Percentiles rank a stretch among this genome's conserved stretches.
Evolutionary conservation across 495 filamentous ascomycete species (phyloP).

Genomic region (Penicillium atrosanguineum): DNA sequence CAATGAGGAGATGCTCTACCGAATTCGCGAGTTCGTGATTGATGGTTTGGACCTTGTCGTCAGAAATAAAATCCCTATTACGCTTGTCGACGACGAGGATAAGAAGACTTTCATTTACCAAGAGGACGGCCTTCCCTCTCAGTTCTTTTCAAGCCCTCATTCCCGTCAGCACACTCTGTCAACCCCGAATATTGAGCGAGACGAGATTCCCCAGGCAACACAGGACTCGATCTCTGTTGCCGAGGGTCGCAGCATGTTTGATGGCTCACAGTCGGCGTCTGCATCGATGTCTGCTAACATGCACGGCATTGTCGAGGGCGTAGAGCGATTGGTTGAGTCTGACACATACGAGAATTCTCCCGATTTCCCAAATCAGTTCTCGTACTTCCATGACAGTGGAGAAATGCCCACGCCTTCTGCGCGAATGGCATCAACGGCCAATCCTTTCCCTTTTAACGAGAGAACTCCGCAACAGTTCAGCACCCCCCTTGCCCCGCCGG

Average conservation of each 20-base stretch:
- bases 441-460: slow-evolving; percentile 24
- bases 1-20: slow-evolving; percentile 68
- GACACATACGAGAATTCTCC: slow-evolving; percentile 48
- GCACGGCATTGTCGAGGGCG: slow-evolving; percentile 61
- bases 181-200: slow-evolving; percentile 41
- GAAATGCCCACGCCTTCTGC: slow-evolving; percentile 31
- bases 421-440: slow-evolving; percentile 21
- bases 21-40: slow-evolving; percentile 64
- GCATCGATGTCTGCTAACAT: slow-evolving; percentile 49
- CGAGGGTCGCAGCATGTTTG: slow-evolving; percentile 39
- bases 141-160: slow-evolving; percentile 45
- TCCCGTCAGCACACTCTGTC: slow-evolving; percentile 38
- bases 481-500: slow-evolving; percentile 38
- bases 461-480: slow-evolving; percentile 21
- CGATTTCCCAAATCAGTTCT: slow-evolving; percentile 23
- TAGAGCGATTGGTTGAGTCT: slow-evolving; percentile 58
- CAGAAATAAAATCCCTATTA: slow-evolving; percentile 49
- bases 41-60: slow-evolving; percentile 60
- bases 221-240: slow-evolving; percentile 29
- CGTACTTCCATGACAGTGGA: slow-evolving; percentile 18
- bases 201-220: slow-evolving; percentile 39
- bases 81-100: slow-evolving; percentile 44
- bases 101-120: slow-evolving; percentile 55
- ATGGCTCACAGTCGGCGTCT: slow-evolving; percentile 46
- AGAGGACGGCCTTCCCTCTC: slow-evolving; percentile 52